Conservation (phyloP, 2,329 filamentous ascomycete genomes). For the Raffaelea albimanens region DNA sequence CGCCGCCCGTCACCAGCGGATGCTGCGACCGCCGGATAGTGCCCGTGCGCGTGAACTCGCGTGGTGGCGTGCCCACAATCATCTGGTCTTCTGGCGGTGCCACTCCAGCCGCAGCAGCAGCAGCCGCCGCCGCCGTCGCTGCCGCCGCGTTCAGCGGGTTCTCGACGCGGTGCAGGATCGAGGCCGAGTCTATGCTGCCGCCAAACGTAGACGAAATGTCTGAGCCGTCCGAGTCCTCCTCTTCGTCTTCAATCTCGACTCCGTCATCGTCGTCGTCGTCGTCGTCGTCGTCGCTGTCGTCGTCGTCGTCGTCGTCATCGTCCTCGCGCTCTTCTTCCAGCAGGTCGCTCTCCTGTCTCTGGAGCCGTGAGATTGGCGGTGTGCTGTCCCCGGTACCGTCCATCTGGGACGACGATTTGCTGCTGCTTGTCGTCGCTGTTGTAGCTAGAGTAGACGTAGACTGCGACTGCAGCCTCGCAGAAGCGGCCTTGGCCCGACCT, state of each 20-base stretch:
- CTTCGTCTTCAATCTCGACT: constrained; percentile 28
- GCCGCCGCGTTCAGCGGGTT: constrained; percentile 44
- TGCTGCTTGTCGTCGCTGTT: background rate
- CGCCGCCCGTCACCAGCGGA: too few relatives aligned
- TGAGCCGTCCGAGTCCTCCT: constrained; percentile 52
- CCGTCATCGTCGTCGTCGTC: constrained; percentile 39
- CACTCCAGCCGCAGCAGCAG: constrained; percentile 52
- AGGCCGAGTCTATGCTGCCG: constrained; percentile 60
- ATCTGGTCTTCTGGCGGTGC: constrained; percentile 39
- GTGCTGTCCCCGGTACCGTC: background rate
- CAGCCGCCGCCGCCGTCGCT: constrained; percentile 47
- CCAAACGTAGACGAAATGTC: constrained; percentile 57
- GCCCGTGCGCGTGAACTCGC: constrained; percentile 50
- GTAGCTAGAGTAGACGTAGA: background rate
- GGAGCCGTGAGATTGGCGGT: constrained; percentile 16
- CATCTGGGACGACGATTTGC: background rate
- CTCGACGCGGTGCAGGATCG: constrained; percentile 53
- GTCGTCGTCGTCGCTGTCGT: constrained; percentile 33
- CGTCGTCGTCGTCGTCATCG: constrained; percentile 25
- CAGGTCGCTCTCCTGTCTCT: constrained; percentile 38
- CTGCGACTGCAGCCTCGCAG: background rate
- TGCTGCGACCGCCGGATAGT: constrained; percentile 54
- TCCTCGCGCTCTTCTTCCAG: constrained; percentile 27
- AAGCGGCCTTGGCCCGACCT: background rate
- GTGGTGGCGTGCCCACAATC: constrained; percentile 50